Base-by-base conservation (phyloP, 305 asterid genomes). In the Salvia sclarea region DNA sequence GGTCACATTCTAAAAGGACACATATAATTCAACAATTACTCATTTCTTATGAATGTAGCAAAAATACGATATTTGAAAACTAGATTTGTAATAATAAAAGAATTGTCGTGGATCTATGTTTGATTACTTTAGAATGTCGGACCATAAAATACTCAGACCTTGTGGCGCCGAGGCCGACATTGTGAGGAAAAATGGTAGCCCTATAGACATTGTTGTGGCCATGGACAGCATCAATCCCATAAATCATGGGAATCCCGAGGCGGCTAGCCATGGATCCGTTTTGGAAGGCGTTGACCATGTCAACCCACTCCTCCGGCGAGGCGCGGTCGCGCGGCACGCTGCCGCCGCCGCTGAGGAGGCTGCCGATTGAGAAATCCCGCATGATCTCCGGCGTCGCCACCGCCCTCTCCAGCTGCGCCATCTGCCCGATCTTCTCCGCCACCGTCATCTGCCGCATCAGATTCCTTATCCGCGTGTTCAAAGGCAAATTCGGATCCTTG, bases 101-200 rank as follows among this genome's bases (percentile, higher is more conserved):
- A n/a, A n/a, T n/a, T n/a, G n/a, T n/a, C n/a, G n/a, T 33, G 40
- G 6, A 33, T 33, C 40, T 33, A 33, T 33, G 8, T 6, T 5
- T 33, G 40, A n/a, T n/a, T n/a, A n/a, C n/a, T n/a, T n/a, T n/a
- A n/a, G n/a, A n/a, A n/a, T n/a, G n/a, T n/a, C n/a, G n/a, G n/a
- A n/a, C n/a, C n/a, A n/a, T n/a, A n/a, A n/a, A n/a, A n/a, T n/a
- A n/a, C n/a, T n/a, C n/a, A n/a, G 4, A 35, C 83, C 85, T 75
- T 11, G 83, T 81, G 8, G 64, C 85, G 0, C 85, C 85, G 24
- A 81, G 81, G 24, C 79, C 85, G 24, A 81, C 71, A 64, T 81
- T 81, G 72, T 81, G 85, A 17, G 83, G 85, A 25, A 81, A 78
- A 58, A 78, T 66, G 4, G 85, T 81, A 10, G 85, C 85, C 11